Conservation (phyloP, 768 basidiomycete species). For the Podaxis carcinomalis region DNA sequence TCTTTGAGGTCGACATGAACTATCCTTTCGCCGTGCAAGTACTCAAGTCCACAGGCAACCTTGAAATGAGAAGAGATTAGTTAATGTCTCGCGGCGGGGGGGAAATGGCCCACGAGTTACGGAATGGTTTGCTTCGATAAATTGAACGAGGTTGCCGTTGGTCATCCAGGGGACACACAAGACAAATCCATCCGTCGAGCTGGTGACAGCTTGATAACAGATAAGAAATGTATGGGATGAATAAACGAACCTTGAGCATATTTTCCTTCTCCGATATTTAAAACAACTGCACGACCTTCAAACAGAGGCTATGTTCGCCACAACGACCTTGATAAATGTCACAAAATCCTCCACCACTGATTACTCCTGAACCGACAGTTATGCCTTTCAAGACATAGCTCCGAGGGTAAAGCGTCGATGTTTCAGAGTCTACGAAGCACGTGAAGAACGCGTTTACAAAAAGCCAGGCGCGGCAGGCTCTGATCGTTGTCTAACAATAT, state of each 20-base stretch:
- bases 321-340: background rate
- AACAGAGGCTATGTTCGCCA: background rate
- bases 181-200: background rate
- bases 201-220: background rate
- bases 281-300: background rate
- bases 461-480: no score
- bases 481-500: no score
- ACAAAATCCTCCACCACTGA: background rate
- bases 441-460: background rate
- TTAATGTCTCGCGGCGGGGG: background rate
- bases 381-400: background rate
- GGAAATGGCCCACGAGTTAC: background rate
- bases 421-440: background rate
- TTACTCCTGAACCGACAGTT: background rate
- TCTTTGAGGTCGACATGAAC: background rate
- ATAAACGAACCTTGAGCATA: background rate
- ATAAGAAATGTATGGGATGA: background rate
- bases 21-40: background rate
- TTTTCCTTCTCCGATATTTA: background rate
- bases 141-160: conserved; percentile 7
- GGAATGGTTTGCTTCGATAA: background rate
- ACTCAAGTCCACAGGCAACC: background rate
- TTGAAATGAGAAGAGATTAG: background rate
- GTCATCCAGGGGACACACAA: conserved; percentile 15
- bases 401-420: background rate